A percentile compares a stretch with the other conserved stretches of the same genome.
Conservation (phyloP, 2,329 filamentous ascomycete genomes). For the Fonsecaea multimorphosa region DNA sequence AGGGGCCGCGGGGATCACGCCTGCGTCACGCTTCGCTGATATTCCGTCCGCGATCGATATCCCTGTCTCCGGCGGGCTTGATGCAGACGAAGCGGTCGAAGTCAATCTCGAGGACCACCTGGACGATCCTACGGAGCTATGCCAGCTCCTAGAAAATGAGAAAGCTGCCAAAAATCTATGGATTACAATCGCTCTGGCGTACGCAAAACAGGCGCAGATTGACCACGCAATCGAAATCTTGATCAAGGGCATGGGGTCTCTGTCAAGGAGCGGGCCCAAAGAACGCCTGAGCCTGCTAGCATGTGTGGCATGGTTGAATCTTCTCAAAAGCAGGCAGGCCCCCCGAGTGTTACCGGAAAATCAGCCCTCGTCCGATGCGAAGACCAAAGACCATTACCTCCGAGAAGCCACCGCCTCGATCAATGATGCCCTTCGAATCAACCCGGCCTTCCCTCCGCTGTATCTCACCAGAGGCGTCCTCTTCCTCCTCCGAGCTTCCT, state of each 20-base stretch:
- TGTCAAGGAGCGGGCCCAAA: slow-evolving; percentile 71
- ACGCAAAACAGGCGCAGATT: slow-evolving; percentile 92
- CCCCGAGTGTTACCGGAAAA: slow-evolving; percentile 70
- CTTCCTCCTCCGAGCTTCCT: slow-evolving; percentile 82
- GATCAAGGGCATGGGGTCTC: slow-evolving; percentile 74
- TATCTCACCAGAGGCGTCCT: slow-evolving; percentile 91
- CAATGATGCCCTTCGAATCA: slow-evolving; percentile 94
- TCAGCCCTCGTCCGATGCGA: slow-evolving; percentile 70
- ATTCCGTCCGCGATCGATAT: slow-evolving; percentile 69
- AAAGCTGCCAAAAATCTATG: slow-evolving; percentile 89
- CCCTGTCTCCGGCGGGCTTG: slow-evolving; percentile 64
- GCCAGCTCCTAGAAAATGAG: slow-evolving; percentile 93
- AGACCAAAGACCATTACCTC: slow-evolving; percentile 92
- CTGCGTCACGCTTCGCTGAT: slow-evolving; percentile 60
- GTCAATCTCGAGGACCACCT: slow-evolving; percentile 89
- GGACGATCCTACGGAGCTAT: slow-evolving; percentile 93
- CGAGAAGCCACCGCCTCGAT: slow-evolving; percentile 87
- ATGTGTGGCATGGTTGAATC: slow-evolving; percentile 87
- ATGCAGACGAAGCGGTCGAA: slow-evolving; percentile 77
- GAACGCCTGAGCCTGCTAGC: slow-evolving; percentile 75
- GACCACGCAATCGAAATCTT: slow-evolving; percentile 78
- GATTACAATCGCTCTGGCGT: slow-evolving; percentile 97
- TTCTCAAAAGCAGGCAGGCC: slow-evolving; percentile 86
- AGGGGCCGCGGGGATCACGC: slow-evolving; percentile 20
- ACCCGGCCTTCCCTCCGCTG: slow-evolving; percentile 87